Evolutionary conservation across 2,329 filamentous ascomycete genomes (phyloP), one percentile per base, ranked within the genome.

Genomic region (Cytospora schulzeri): DNA sequence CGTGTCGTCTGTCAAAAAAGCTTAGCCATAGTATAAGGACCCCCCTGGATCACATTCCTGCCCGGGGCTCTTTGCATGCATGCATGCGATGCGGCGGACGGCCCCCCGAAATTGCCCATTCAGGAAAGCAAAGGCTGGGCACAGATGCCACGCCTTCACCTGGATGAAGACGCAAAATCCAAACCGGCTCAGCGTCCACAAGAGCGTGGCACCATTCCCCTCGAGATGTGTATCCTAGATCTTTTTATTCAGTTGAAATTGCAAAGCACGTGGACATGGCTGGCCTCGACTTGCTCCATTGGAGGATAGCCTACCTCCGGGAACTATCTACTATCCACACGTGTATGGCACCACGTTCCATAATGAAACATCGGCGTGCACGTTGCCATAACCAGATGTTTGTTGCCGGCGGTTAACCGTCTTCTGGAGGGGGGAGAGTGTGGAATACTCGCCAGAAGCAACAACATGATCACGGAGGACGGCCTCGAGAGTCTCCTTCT

Each of bases 41-140:
- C 9, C 8, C 11, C n/a, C n/a, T 24, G 24, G n/a, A 48, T 15
- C n/a, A 24, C 14, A 48, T 22, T 14, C 4, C 7, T 5, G n/a
- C 45, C 45, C 61, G 53, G 38, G 60, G 61, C 52, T 60, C 60
- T 64, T 33, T 57, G 33, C 57, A 48, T 60, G 29, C 22, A 41
- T 41, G 22, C 22, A 41, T 41, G 22, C 53, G 14, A 45, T 35
- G 31, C 63, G 57, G 63, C 57, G 54, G 53, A 28, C 51, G 19
- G 33, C 26, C 41, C 14, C 57, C 64, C 64, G 64, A 66, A 48
- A 54, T 64, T 64, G 33, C 64, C 61, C 33, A 17, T 54, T 66
- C 8, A 14, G 57, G 31, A 53, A 57, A 38, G 19, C 24, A 28
- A 35, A 52, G 33, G 41, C 52, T 54, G 31, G 29, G 24, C 11